A percentile compares a stretch with the other conserved stretches of the same genome.
Evolutionary conservation across 306 rosid genomes (phyloP).

Genomic region (Acmispon strigosus): DNA sequence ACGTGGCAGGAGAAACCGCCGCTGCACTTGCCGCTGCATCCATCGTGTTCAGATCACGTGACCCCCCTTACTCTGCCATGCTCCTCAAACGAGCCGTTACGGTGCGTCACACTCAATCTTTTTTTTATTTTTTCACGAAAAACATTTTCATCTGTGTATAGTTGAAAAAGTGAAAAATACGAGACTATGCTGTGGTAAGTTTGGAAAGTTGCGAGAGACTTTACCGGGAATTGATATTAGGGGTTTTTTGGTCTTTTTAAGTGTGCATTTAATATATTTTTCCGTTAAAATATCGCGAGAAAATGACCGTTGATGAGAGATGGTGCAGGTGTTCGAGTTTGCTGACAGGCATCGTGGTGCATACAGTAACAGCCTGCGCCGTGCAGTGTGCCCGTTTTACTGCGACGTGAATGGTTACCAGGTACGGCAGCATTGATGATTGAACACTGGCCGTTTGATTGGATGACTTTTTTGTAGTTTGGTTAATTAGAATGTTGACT

Average conservation of each 20-base stretch:
- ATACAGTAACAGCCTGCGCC: constrained; percentile 71
- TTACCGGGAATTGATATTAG: constrained; percentile 23
- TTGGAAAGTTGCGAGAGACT: constrained; percentile 10
- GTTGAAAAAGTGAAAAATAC: not conserved
- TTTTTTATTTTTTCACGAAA: not conserved
- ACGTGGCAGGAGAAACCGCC: constrained; percentile 97
- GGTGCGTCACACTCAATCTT: constrained; percentile 46
- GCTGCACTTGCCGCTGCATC: constrained; percentile 99
- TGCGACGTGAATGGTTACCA: constrained; percentile 91
- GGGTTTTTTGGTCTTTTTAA: not conserved
- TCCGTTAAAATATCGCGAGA: constrained; percentile 40
- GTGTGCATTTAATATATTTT: not conserved
- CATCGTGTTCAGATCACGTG: constrained; percentile 97
- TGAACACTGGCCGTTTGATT: constrained; percentile 33
- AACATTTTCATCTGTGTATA: not conserved
- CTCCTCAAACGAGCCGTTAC: constrained; percentile 93
- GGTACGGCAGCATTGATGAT: constrained; percentile 26
- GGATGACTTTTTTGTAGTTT: not conserved
- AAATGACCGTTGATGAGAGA: constrained; percentile 37
- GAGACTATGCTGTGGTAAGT: constrained; percentile 1
- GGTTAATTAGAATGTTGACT: not conserved
- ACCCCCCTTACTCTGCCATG: constrained; percentile 66
- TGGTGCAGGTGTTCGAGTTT: constrained; percentile 77
- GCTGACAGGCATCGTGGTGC: constrained; percentile 96
- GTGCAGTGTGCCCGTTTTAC: constrained; percentile 90